phyloP scores from a whole-genome alignment of 768 basidiomycete species.

The Boletus subparvulus region DNA sequence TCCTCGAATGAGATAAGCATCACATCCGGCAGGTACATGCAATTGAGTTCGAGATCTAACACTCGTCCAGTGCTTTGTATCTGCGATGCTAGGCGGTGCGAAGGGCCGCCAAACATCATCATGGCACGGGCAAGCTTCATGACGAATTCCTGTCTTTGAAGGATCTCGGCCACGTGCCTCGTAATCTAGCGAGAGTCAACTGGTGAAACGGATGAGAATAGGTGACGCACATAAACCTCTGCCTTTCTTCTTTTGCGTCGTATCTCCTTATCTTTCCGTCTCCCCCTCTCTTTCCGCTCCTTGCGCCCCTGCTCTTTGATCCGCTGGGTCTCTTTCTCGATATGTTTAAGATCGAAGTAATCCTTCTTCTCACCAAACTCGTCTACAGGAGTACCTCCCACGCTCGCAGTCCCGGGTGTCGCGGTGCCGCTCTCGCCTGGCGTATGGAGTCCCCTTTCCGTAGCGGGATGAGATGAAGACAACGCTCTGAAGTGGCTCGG shows the following conservation, averaged over 20 bases:
- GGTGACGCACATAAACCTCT: conserved; percentile 65
- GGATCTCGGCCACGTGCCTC: conserved; percentile 78
- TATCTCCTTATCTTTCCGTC: conserved; percentile 34
- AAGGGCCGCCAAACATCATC: conserved; percentile 88
- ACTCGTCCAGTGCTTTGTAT: conserved; percentile 77
- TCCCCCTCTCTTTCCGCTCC: conserved; percentile 39
- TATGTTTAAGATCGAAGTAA: conserved; percentile 33
- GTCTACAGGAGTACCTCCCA: conserved; percentile 16
- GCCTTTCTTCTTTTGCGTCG: conserved; percentile 65
- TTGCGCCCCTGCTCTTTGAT: conserved; percentile 25
- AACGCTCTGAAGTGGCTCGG: conserved; percentile 12
- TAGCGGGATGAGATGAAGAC: conserved; percentile 11
- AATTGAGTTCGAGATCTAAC: conserved; percentile 69
- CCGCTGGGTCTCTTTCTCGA: conserved; percentile 26
- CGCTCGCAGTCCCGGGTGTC: conserved; percentile 20
- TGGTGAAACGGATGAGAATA: neutral
- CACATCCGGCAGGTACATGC: conserved; percentile 74
- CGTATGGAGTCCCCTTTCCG: conserved; percentile 5
- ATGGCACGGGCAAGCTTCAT: conserved; percentile 80
- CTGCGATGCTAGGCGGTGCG: conserved; percentile 80
- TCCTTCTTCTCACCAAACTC: conserved; percentile 25
- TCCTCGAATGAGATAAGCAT: conserved; percentile 86
- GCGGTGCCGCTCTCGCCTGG: conserved; percentile 16
- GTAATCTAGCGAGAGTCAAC: conserved; percentile 53
- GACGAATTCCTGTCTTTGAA: conserved; percentile 81